Evolutionary conservation across 2,329 filamentous ascomycete species (phyloP), one percentile per base, ranked within the genome.

Genomic region (Sphaerulina populicola): DNA sequence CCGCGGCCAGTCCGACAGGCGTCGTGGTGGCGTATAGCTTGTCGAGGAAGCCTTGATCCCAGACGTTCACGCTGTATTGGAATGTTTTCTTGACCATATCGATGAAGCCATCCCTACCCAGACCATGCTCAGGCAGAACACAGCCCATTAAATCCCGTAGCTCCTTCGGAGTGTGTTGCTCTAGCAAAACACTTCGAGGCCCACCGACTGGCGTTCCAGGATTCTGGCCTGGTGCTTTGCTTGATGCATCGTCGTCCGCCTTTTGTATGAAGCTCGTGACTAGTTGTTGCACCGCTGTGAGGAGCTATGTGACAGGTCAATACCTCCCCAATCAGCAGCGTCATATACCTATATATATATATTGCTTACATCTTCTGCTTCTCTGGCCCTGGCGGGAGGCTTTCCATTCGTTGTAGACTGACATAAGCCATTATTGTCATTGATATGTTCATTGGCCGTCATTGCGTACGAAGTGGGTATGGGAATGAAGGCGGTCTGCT

Each of bases 41-140:
- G 71, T 96, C 90, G 64, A 97, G 72, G 70, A 97, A 98, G 9
- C 91, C 91, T 69, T 95, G 90, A 64, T 94, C 86, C 87, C 90
- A 97, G n/a, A 91, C 96, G 71, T 98, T 98, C 64, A 97, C 91
- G 64, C 86, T 93, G 69, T 94, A 89, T 57, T 80, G 77, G 38
- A 97, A 75, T 15, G 96, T 76, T 54, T 82, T 78, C 58, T 81
- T 73, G 41, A 94, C 77, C 2, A 80, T 51, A 2, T 64, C 49
- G 12, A 75, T 37, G 10, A 76, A 56, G 7, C 71, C 73, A 9
- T 70, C 66, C 54, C 70, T 73, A 21, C 73, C 72, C 2, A 63
- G 59, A 12, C 66, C 63, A 36, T 66, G 33, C 6, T 67, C 59
- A 0, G 69, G 67, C 6, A 75, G 61, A 21, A 61, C 45, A 35